Evolutionary conservation across 345 rosid genomes (phyloP).

Genomic region (Eucalyptus viminalis): DNA sequence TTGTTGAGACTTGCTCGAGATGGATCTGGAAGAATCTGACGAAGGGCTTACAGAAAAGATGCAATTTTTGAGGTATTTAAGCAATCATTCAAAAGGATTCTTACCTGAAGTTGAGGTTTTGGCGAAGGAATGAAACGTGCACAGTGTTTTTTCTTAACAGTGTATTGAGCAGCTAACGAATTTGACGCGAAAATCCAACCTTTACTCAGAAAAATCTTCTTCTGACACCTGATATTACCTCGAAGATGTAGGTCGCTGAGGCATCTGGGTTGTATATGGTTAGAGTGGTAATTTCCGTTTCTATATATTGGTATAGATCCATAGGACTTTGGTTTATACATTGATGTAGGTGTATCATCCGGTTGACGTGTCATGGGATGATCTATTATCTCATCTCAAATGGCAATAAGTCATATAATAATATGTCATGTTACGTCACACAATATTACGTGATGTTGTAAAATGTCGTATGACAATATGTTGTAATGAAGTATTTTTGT

Average conservation of each 20-base stretch:
- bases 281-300: background rate
- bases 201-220: background rate
- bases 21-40: background rate
- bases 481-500: background rate
- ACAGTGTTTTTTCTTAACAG: background rate
- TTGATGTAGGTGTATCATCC: background rate
- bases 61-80: background rate
- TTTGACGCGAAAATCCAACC: background rate
- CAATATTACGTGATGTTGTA: background rate
- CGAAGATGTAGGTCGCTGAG: background rate
- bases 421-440: background rate
- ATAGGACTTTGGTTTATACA: background rate
- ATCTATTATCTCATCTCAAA: background rate
- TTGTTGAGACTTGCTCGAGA: background rate
- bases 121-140: background rate
- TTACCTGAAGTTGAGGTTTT: background rate
- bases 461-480: background rate
- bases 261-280: background rate
- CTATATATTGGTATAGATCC: background rate
- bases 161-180: background rate
- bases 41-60: background rate
- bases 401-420: background rate
- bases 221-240: background rate
- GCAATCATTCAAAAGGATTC: background rate
- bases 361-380: background rate